Evolutionary conservation across 148 eudicot genomes (phyloP).

Genomic region (Persicaria maculosa): DNA sequence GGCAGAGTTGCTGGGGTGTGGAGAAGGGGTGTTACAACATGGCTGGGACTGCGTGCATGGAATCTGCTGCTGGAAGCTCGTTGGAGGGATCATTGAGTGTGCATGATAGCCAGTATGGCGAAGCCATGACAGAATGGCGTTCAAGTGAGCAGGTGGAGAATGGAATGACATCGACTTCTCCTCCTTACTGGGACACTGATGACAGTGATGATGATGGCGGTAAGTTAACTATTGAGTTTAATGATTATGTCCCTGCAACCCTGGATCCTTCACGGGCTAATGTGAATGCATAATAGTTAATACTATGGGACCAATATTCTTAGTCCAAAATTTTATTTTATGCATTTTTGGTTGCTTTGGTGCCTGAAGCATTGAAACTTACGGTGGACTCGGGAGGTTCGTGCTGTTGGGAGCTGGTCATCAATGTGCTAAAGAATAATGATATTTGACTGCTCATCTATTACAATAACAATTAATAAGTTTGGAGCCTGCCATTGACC

Average conservation of each 20-base stretch:
- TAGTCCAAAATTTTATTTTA: too few species aligned
- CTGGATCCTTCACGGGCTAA: not conserved
- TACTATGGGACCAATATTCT: too few species aligned
- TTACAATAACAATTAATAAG: too few species aligned
- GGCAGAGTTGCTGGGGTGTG: not conserved
- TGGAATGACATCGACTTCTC: not conserved
- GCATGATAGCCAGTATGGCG: slow-evolving; percentile 32
- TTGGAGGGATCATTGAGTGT: slow-evolving; percentile 43
- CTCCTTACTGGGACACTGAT: slow-evolving; percentile 1
- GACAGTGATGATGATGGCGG: not conserved
- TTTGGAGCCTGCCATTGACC: too few species aligned
- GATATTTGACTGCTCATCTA: too few species aligned
- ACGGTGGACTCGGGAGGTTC: too few species aligned
- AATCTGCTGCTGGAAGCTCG: slow-evolving; percentile 48
- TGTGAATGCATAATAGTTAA: too few species aligned
- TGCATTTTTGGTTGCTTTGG: too few species aligned
- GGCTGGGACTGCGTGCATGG: slow-evolving; percentile 66
- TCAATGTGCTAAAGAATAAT: too few species aligned
- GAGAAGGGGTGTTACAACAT: slow-evolving; percentile 18
- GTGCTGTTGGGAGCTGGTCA: too few species aligned
- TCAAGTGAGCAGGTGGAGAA: not conserved
- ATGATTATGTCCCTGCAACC: not conserved
- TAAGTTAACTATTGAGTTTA: not conserved
- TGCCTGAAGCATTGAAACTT: too few species aligned
- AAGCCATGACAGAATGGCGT: not conserved